Conservation (phyloP, 192 early-diverging fungal species). For the Gamsiella multidivaricata region DNA sequence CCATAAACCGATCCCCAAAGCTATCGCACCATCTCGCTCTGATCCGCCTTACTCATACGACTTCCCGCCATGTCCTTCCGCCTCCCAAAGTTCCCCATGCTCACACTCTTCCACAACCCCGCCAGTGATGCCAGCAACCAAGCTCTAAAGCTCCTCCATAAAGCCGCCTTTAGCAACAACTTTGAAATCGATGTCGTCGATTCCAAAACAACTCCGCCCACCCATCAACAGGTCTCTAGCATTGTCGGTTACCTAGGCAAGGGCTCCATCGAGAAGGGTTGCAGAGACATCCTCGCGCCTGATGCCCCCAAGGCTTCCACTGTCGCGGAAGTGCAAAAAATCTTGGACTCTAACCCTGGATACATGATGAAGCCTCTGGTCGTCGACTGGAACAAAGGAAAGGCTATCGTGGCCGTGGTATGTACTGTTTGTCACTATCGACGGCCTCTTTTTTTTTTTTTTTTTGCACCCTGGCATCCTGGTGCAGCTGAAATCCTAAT, state of each 20-base stretch:
- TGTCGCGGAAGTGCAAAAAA: conserved; percentile 42
- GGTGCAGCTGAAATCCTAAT: background rate
- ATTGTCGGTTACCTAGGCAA: conserved; percentile 41
- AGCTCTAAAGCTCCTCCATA: conserved; percentile 24
- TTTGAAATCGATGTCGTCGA: conserved; percentile 44
- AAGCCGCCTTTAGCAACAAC: conserved; percentile 27
- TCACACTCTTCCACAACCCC: conserved; percentile 43
- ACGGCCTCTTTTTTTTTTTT: background rate
- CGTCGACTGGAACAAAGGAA: conserved; percentile 51
- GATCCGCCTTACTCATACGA: background rate
- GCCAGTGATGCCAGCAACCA: conserved; percentile 13
- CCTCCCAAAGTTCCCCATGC: conserved; percentile 43
- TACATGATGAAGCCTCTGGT: conserved; percentile 36
- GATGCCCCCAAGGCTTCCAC: conserved; percentile 41
- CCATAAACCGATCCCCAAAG: background rate
- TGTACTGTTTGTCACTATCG: background rate
- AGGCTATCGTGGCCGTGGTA: conserved; percentile 38
- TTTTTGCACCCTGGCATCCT: background rate
- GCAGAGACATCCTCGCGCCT: conserved; percentile 8
- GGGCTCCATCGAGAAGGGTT: conserved; percentile 20
- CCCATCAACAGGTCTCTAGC: conserved; percentile 45
- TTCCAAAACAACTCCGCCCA: conserved; percentile 9
- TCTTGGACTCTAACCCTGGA: conserved; percentile 38
- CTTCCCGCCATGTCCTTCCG: conserved; percentile 39
- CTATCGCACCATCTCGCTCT: background rate